Evolutionary conservation across 768 basidiomycete genomes (phyloP), one percentile per base, ranked within the genome.

Genomic region (Hysterangium stoloniferum): DNA sequence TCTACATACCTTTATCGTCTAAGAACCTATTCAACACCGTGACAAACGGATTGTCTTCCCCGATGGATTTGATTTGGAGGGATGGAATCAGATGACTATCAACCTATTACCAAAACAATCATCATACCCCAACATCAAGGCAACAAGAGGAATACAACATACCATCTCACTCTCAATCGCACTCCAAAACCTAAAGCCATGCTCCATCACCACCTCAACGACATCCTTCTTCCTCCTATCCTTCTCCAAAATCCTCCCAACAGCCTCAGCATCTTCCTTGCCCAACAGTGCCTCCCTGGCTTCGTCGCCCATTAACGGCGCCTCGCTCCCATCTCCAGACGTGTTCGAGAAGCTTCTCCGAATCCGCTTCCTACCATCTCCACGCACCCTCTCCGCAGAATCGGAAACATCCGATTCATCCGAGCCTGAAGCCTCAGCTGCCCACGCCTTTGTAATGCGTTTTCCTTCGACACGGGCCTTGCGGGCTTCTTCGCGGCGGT

Each of bases 181-280:
- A 19, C 38, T 55, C 72, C 73, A 74, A 2, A 73, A 33, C 22
- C 61, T 51, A 20, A 69, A 56, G 1, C 62, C 65, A 8, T 55
- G 28, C 0, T 55, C 52, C 11, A 49, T 50, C 33, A 48, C 58
- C 48, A n/a, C n/a, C n/a, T 51, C 56, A 7, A 19, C 40, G 35
- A 45, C 47, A 28, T 43, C 58, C 28, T 55, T 44, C 40, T 53
- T 55, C 25, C 35, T 53, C 9, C 59, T 53, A 38, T 62, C 58
- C 0, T 48, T 56, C 34, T 56, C 54, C 43, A 63, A 54, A 9
- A 62, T 68, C 52, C 50, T 64, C 45, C 59, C 62, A 4, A 68
- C 64, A 1, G 59, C 65, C 42, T 61, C 49, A 6, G 61, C 64
- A 22, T 59, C 60, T 40, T 65, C 55, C 19, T 57, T 54, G 8